These are phyloP conservation scores for Capsicum chinense DNA, from an alignment of 257 asterid genomes.

Conservation along the genomic window DNA sequence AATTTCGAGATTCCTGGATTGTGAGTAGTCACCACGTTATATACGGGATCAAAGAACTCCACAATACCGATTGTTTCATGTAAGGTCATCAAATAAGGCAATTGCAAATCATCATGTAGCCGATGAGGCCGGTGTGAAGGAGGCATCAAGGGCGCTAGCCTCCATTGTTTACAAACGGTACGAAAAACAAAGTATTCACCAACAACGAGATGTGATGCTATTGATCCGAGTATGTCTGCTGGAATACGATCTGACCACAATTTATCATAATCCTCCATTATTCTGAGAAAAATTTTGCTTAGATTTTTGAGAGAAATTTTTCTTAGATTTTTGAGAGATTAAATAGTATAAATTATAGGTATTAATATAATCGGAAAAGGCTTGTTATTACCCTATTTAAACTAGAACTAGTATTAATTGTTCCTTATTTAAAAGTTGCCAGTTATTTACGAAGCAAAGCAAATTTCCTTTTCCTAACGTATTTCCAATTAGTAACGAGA, in stretches of 20 bases:
- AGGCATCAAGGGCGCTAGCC: background rate
- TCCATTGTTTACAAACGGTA: background rate
- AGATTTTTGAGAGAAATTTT: too few relatives aligned
- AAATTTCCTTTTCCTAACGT: background rate
- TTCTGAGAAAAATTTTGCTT: too few relatives aligned
- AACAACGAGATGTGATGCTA: background rate
- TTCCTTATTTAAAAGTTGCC: background rate
- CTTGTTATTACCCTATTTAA: background rate
- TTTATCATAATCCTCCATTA: background rate
- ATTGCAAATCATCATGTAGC: too few relatives aligned
- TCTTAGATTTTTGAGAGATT: too few relatives aligned
- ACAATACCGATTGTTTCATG: too few relatives aligned
- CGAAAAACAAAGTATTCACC: background rate
- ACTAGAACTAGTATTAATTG: too few relatives aligned
- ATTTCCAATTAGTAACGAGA: background rate
- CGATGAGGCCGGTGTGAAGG: background rate
- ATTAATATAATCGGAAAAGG: background rate
- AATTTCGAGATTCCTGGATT: background rate
- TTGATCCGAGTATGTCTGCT: background rate
- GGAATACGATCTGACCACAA: background rate
- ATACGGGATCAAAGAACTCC: too few relatives aligned
- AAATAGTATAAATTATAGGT: too few relatives aligned
- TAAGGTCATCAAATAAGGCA: too few relatives aligned
- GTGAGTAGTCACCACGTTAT: background rate
- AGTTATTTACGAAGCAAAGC: background rate